Conservation (phyloP, 768 basidiomycete species). For the Pleurotus platypus region DNA sequence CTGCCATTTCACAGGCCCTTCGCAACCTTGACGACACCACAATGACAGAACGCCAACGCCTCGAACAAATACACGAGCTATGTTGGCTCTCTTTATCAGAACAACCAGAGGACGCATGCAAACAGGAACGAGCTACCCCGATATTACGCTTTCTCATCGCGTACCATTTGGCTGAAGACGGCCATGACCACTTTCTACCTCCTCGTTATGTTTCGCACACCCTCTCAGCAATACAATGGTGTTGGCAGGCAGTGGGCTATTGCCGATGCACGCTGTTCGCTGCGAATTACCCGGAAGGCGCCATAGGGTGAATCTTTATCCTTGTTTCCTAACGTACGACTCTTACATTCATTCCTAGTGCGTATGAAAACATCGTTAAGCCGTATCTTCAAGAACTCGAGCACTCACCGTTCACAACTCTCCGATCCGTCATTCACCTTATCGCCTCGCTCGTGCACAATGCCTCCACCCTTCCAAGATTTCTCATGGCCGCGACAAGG, state of each 20-base stretch:
- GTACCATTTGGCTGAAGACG: constrained; percentile 3
- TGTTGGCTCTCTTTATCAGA: neutral
- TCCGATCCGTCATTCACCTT: constrained; percentile 1
- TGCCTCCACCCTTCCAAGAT: constrained; percentile 1
- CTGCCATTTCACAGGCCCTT: neutral
- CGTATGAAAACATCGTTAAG: constrained; percentile 3
- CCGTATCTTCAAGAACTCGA: neutral
- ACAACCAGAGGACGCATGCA: neutral
- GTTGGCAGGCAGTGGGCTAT: neutral
- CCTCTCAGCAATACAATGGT: constrained; percentile 6
- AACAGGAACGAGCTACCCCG: neutral
- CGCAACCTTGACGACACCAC: neutral
- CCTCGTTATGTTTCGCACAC: neutral
- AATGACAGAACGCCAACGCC: neutral
- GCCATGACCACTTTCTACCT: neutral
- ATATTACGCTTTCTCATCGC: constrained; percentile 9
- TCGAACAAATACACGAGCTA: neutral
- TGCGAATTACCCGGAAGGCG: neutral
- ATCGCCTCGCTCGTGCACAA: constrained; percentile 1
- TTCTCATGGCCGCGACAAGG: neutral
- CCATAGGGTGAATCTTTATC: neutral
- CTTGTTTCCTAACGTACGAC: neutral
- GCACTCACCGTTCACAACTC: constrained; percentile 2
- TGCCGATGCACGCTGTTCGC: neutral
- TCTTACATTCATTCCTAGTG: neutral